These are phyloP conservation scores for Hypoxylon sp. DNA, from an alignment of 2,329 filamentous ascomycete species.

Conservation along the genomic window DNA sequence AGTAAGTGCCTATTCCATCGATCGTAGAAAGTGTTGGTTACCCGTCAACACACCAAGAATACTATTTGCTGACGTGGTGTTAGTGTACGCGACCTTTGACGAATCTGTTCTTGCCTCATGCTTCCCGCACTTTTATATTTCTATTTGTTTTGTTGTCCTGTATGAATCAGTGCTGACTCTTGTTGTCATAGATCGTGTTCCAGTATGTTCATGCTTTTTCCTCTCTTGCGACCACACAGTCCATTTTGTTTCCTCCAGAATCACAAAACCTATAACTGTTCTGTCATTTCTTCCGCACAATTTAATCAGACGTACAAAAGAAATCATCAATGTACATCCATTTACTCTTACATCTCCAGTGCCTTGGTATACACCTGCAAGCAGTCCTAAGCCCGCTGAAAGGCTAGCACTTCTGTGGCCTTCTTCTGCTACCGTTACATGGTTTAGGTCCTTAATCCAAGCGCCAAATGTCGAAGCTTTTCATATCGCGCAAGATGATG, in stretches of 20 bases:
- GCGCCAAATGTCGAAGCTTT: no score
- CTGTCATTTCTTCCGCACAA: not conserved
- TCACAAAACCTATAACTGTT: not conserved
- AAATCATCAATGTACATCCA: not conserved
- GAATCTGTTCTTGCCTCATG: no score
- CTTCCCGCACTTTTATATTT: not conserved
- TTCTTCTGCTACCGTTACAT: not conserved
- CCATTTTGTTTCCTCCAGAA: not conserved
- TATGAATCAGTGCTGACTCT: not conserved
- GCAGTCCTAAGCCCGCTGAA: not conserved
- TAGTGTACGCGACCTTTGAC: not conserved
- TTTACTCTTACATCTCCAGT: not conserved
- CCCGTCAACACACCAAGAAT: not conserved
- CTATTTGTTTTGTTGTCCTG: no score
- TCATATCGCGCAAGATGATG: no score
- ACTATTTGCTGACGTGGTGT: not conserved
- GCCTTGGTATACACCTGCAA: not conserved
- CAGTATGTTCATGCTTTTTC: not conserved
- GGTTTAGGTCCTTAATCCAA: not conserved
- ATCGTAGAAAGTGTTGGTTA: no score
- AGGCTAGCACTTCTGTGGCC: not conserved
- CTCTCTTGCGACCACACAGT: not conserved
- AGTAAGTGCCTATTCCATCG: no score
- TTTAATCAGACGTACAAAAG: not conserved
- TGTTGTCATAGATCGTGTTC: not conserved